A percentile compares a stretch with the other conserved stretches of the same genome.
Conservation (phyloP, 805 yeast genomes). For the Pichia pseudocactophila region DNA sequence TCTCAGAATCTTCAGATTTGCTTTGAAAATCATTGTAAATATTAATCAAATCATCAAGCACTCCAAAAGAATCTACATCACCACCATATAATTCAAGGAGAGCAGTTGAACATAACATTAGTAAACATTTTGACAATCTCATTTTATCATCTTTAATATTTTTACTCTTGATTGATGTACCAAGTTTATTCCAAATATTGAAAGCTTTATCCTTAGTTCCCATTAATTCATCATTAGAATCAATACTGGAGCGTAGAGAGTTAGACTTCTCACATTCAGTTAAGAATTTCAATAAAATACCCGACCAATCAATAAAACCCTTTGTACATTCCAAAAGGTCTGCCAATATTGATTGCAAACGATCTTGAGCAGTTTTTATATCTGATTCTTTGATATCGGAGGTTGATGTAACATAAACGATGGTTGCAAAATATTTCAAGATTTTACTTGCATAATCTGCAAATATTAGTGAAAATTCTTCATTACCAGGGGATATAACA, state of each 20-base stretch:
- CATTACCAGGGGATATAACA: neutral
- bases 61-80: slow-evolving; percentile 64
- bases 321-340: slow-evolving; percentile 16
- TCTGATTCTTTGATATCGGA: slow-evolving; percentile 7
- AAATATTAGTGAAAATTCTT: neutral
- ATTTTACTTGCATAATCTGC: neutral
- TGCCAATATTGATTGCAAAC: slow-evolving; percentile 60
- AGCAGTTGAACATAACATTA: slow-evolving; percentile 67
- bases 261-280: slow-evolving; percentile 33
- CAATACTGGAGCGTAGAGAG: slow-evolving; percentile 8
- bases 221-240: slow-evolving; percentile 42
- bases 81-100: slow-evolving; percentile 71
- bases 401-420: neutral
- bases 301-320: slow-evolving; percentile 12
- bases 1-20: neutral
- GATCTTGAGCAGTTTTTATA: slow-evolving; percentile 35
- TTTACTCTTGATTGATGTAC: slow-evolving; percentile 31
- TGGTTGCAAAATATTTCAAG: slow-evolving; percentile 1
- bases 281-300: slow-evolving; percentile 19
- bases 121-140: slow-evolving; percentile 42
- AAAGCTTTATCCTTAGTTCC: slow-evolving; percentile 32
- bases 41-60: slow-evolving; percentile 61
- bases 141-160: slow-evolving; percentile 12
- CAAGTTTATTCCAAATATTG: slow-evolving; percentile 1
- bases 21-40: slow-evolving; percentile 40